These are phyloP conservation scores for Ilyonectria mors-panacis DNA, from an alignment of 2,329 filamentous ascomycete species.

Conservation along the genomic window DNA sequence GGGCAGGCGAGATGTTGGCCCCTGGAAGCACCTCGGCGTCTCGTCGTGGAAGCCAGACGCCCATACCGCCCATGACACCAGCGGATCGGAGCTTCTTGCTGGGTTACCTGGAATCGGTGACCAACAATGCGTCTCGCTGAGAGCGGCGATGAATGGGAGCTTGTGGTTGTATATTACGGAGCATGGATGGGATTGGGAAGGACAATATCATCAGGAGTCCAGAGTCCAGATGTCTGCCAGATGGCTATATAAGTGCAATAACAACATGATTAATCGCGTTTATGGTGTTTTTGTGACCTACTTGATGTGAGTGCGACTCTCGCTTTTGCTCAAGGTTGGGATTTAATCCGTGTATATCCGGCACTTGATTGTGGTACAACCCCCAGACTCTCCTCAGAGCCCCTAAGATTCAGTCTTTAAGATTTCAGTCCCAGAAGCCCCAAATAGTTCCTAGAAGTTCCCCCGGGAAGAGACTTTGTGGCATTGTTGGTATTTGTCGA, in stretches of 20 bases:
- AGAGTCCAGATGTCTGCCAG: conserved; percentile 11
- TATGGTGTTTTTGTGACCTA: not conserved
- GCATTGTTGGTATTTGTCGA: too few relatives aligned
- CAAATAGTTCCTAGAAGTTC: too few relatives aligned
- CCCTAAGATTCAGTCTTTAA: too few relatives aligned
- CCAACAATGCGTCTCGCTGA: conserved; percentile 57
- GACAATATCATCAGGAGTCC: conserved; percentile 10
- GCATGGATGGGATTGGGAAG: conserved; percentile 36
- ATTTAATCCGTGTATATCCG: too few relatives aligned
- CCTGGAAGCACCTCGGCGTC: conserved; percentile 46
- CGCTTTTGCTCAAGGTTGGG: too few relatives aligned
- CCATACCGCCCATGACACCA: conserved; percentile 77
- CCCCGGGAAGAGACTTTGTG: too few relatives aligned
- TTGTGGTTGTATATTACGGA: conserved; percentile 37
- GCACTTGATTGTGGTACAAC: too few relatives aligned
- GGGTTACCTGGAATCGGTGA: conserved; percentile 76
- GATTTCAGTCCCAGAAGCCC: too few relatives aligned
- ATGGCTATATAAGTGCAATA: conserved; percentile 11
- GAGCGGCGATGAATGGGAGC: conserved; percentile 5
- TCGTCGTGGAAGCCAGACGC: conserved; percentile 65
- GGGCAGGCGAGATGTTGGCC: conserved; percentile 50
- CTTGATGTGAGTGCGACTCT: too few relatives aligned
- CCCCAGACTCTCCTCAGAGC: too few relatives aligned
- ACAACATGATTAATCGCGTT: conserved; percentile 16
- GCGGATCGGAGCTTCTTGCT: conserved; percentile 84